phyloP scores from a whole-genome alignment of 345 rosid species.

The Lepidium didymum region DNA sequence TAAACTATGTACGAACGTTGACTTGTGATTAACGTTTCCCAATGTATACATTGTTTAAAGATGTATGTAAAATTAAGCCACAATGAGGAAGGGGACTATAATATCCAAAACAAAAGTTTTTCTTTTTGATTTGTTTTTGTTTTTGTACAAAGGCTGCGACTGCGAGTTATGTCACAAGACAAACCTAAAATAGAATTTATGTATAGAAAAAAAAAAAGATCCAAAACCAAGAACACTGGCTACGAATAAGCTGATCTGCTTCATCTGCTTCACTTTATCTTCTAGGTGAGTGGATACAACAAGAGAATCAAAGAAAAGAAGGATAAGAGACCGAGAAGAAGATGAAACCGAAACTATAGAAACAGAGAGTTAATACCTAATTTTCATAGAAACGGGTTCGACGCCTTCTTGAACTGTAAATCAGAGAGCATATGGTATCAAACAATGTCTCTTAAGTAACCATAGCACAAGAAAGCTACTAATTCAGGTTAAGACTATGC shows the following conservation, averaged over 20 bases:
- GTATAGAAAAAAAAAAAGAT: not conserved
- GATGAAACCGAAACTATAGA: not conserved
- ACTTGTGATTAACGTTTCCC: slow-evolving; percentile 1
- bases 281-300: not conserved
- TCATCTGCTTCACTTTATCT: slow-evolving; percentile 5
- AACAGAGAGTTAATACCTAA: slow-evolving; percentile 33
- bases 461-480: slow-evolving; percentile 2
- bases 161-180: slow-evolving; percentile 19
- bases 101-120: slow-evolving; percentile 4
- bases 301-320: not conserved
- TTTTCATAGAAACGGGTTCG: slow-evolving; percentile 68
- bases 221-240: slow-evolving; percentile 23
- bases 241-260: slow-evolving; percentile 1
- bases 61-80: not conserved
- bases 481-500: not conserved
- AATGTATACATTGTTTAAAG: not conserved
- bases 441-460: not conserved
- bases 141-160: slow-evolving; percentile 29
- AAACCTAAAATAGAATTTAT: slow-evolving; percentile 20
- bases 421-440: slow-evolving; percentile 2
- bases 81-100: not conserved
- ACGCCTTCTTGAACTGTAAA: slow-evolving; percentile 65
- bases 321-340: not conserved
- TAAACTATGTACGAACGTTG: not conserved
- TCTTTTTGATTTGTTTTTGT: slow-evolving; percentile 1